Conservation (phyloP, 306 rosid genomes). For the Datisca glomerata region DNA sequence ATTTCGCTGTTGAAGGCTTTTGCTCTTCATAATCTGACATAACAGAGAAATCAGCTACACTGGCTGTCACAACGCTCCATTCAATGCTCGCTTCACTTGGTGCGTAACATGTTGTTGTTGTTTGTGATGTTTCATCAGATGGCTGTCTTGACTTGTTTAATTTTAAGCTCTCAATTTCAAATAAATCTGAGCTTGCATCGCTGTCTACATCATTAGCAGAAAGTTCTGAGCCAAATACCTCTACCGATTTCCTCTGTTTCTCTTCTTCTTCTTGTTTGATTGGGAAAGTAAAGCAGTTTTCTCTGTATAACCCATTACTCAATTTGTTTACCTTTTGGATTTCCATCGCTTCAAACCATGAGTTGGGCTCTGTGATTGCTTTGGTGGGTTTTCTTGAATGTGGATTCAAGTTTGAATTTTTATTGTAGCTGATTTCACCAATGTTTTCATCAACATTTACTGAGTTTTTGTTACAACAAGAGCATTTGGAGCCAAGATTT, state of each 20-base stretch:
- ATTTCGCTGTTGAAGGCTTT: constrained; percentile 27
- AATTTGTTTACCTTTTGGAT: too few species aligned
- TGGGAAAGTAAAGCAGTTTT: neutral
- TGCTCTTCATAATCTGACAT: constrained; percentile 67
- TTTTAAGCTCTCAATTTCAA: constrained; percentile 72
- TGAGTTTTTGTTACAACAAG: constrained; percentile 53
- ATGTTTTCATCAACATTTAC: constrained; percentile 36
- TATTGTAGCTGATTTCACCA: constrained; percentile 44
- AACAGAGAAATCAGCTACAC: constrained; percentile 61
- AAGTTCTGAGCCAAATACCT: constrained; percentile 42
- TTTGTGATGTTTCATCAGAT: too few species aligned
- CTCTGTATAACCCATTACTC: too few species aligned
- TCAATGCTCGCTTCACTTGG: constrained; percentile 96
- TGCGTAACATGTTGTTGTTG: constrained; percentile 63
- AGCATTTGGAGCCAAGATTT: constrained; percentile 63
- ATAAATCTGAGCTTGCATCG: constrained; percentile 92
- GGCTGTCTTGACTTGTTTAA: constrained; percentile 49
- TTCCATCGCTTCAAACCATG: too few species aligned
- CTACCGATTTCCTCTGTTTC: constrained; percentile 40
- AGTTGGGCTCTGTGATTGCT: neutral
- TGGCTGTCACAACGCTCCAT: constrained; percentile 90
- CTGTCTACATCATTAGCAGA: constrained; percentile 47
- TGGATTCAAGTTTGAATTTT: constrained; percentile 10
- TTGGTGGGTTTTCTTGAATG: neutral
- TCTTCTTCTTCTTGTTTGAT: constrained; percentile 10